Base-by-base conservation (phyloP, 305 asterid species). In the Fraxinus latifolia region DNA sequence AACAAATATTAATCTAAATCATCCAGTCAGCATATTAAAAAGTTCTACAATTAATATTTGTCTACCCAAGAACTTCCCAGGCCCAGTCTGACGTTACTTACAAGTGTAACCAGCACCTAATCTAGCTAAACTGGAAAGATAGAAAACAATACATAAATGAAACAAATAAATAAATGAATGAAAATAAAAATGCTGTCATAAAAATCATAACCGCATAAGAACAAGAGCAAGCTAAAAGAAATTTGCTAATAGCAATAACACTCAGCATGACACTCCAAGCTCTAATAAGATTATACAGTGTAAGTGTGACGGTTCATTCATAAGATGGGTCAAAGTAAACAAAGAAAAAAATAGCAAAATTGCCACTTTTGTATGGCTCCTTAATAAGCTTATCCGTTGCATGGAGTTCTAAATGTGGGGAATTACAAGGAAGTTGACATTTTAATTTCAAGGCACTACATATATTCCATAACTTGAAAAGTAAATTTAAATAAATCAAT, bases 1-100 rank as follows among this genome's bases (percentile, higher is more conserved):
- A 74, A 83, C 9, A 80, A 21, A 67, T 21, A 85, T 87, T 42
- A 88, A 84, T 80, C 78, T 31, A 73, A 78, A 44, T 81, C 23
- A 84, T 71, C 60, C 73, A 29, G 25, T 17, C 75, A 68, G 29
- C 71, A 73, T 27, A 83, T 77, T 76, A 79, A 14, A 70, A 21
- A 58, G 77, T 70, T 58, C 47, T 23, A 29, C 34, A 29, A 47
- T 23, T 53, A 76, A 29, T 3, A 19, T 72, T 79, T 47, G 33
- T 42, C 62, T 19, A 19, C 27, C 68, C 77, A 7, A 73, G 27
- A 65, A 31, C 4, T 1, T 70, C 42, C 3, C 9, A 70, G 36
- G 75, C 39, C 44, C 23, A 29, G 75, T 29, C 21, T 31, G 34
- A 31, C 11, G 9, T 42, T 42, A 11, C 50, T 12, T 70, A 70